Base-by-base conservation (phyloP, 225 moss, liverwort and hornwort species). In the Ulota crispa region DNA sequence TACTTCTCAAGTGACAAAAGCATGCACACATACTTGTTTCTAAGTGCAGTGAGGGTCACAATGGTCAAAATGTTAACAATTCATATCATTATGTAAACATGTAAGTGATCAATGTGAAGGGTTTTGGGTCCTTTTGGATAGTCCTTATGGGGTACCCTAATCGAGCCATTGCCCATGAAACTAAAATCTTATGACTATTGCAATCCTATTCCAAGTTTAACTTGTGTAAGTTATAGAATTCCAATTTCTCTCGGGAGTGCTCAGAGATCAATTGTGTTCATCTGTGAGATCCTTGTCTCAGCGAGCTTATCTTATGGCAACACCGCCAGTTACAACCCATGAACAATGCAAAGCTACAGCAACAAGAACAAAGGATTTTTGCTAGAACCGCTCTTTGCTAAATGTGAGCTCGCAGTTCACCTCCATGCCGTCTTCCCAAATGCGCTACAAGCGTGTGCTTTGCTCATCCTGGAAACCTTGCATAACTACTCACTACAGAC, bases 381-480 rank as follows among this genome's bases (percentile, higher is more conserved):
- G 88, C 67, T 85, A 84, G n/a, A 90, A 90, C 42, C 84, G 78
- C 21, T 90, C 90, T 68, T 86, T 88, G 19, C 76, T 77, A 16
- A 88, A 74, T 45, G 21, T 81, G 11, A 88, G 82, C 82, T 91
- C 83, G 34, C 87, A 81, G 18, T 91, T 82, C 89, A 84, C 89
- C 82, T 91, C 87, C 84, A 90, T 55, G 88, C 76, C 30, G 93
- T 93, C 83, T 79, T 86, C 68, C 91, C 89, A 86, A 76, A 93
- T 87, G 68, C 83, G 88, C 14, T 82, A 88, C 73, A 93, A 66
- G 10, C 89, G 89, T 76, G 83, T 82, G 66, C 87, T 86, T 54
- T 85, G 69, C 61, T 87, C 87, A 20, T 87, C 87, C 6, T 1
- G 18, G 36, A 0, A 6, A 73, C 83, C 80, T 83, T 9, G n/a